Percentiles rank a stretch among this genome's conserved stretches.
These are phyloP conservation scores for Cytospora mali DNA, from an alignment of 2,329 filamentous ascomycete genomes.

Conservation along the genomic window DNA sequence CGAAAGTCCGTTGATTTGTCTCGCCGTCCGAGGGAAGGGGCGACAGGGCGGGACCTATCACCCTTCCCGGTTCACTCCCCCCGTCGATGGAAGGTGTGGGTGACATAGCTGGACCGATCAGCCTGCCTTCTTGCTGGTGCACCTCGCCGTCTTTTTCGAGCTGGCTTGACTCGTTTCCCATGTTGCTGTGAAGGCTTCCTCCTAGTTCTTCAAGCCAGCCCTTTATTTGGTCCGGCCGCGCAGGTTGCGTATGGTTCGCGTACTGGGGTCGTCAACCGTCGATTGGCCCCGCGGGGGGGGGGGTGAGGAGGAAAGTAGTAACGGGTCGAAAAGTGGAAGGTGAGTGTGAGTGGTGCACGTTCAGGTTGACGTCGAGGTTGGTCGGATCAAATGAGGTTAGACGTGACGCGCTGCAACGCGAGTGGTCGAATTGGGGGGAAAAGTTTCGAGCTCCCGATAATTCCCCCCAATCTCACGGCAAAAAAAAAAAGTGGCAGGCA, in stretches of 20 bases:
- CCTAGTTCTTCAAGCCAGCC: background rate
- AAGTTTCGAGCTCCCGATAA: too few relatives aligned
- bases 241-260: background rate
- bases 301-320: too few relatives aligned
- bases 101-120: constrained; percentile 23
- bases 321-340: too few relatives aligned
- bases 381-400: too few relatives aligned
- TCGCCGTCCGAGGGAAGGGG: constrained; percentile 2
- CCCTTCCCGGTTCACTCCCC: background rate
- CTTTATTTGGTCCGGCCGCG: background rate
- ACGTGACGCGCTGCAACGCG: too few relatives aligned
- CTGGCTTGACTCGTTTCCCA: constrained; percentile 20
- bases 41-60: constrained; percentile 4
- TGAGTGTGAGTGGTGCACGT: background rate
- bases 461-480: too few relatives aligned
- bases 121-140: background rate
- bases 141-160: background rate
- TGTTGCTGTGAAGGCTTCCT: background rate
- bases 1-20: background rate
- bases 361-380: too few relatives aligned
- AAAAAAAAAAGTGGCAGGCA: too few relatives aligned
- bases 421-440: too few relatives aligned
- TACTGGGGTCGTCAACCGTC: background rate
- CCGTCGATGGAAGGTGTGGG: constrained; percentile 4
- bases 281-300: too few relatives aligned